phyloP scores from a whole-genome alignment of 139 green algal species.

The Micractinium sp. region DNA sequence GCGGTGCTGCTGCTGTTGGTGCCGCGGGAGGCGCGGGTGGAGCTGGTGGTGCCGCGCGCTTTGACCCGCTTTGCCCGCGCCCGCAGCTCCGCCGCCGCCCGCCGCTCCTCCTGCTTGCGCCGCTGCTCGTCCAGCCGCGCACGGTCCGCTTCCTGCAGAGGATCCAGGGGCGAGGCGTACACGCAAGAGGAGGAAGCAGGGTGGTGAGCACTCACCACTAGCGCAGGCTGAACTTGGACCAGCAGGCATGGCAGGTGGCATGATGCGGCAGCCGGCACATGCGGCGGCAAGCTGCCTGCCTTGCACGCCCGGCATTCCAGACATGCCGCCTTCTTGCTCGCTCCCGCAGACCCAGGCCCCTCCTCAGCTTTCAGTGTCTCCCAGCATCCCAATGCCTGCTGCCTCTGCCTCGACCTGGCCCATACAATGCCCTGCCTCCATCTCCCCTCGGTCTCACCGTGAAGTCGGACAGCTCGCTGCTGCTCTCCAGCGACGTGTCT shows the following conservation, averaged over 20 bases:
- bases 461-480: background rate
- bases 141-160: background rate
- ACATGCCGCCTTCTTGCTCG: no score
- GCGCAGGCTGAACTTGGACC: background rate
- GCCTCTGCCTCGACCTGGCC: no score
- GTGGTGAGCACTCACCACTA: background rate
- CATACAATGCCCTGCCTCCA: background rate
- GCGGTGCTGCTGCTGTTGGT: background rate
- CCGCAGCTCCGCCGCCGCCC: background rate
- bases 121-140: slow-evolving; percentile 5
- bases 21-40: background rate
- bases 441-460: background rate
- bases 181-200: background rate
- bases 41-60: slow-evolving; percentile 12
- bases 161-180: background rate
- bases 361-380: no score
- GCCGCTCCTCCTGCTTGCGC: slow-evolving; percentile 12
- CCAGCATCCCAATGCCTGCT: no score
- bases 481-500: background rate
- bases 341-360: no score
- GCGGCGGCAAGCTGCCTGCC: background rate
- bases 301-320: no score
- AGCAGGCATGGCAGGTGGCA: background rate
- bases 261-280: background rate
- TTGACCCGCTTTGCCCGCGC: slow-evolving; percentile 7